Conservation (phyloP, 1,284 basidiomycete genomes). For the Moesziomyces antarcticus region DNA sequence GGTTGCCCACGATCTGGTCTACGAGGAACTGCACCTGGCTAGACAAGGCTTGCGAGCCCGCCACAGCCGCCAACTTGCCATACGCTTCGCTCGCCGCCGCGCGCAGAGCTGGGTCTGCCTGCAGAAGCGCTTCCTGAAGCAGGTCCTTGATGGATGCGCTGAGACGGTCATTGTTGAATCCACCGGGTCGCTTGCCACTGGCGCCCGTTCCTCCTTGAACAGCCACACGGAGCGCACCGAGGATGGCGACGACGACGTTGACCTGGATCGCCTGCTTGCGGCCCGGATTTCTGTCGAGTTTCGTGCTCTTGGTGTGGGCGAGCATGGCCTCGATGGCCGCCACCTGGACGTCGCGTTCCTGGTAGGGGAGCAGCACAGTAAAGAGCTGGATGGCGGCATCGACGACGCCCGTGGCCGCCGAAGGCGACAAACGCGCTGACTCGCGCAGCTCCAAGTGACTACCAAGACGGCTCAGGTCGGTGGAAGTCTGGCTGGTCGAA, state of each 20-base stretch:
- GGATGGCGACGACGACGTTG: conserved; percentile 83
- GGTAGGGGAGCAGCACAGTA: conserved; percentile 78
- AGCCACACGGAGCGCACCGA: conserved; percentile 75
- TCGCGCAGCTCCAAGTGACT: conserved; percentile 15
- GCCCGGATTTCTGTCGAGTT: conserved; percentile 87
- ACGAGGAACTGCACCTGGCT: conserved; percentile 90
- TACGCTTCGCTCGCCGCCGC: conserved; percentile 87
- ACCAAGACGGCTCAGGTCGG: conserved; percentile 18
- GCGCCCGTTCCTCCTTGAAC: conserved; percentile 36
- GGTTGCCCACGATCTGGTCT: conserved; percentile 94
- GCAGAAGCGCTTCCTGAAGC: conserved; percentile 84
- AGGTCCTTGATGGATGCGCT: conserved; percentile 78
- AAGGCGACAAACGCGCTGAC: conserved; percentile 78
- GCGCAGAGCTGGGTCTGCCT: conserved; percentile 82
- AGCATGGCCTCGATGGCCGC: conserved; percentile 77
- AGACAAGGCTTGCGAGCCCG: conserved; percentile 85
- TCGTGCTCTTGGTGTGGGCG: conserved; percentile 76
- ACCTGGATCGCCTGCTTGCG: conserved; percentile 86
- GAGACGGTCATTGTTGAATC: conserved; percentile 74
- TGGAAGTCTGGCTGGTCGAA: conserved; percentile 2
- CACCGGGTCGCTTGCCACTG: conserved; percentile 52
- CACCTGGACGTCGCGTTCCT: conserved; percentile 78
- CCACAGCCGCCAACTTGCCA: conserved; percentile 85
- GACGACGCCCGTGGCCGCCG: conserved; percentile 84
- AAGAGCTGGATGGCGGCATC: conserved; percentile 91